Conservation (phyloP, 2,329 filamentous ascomycete species). For the Pseudogymnoascus sp. region DNA sequence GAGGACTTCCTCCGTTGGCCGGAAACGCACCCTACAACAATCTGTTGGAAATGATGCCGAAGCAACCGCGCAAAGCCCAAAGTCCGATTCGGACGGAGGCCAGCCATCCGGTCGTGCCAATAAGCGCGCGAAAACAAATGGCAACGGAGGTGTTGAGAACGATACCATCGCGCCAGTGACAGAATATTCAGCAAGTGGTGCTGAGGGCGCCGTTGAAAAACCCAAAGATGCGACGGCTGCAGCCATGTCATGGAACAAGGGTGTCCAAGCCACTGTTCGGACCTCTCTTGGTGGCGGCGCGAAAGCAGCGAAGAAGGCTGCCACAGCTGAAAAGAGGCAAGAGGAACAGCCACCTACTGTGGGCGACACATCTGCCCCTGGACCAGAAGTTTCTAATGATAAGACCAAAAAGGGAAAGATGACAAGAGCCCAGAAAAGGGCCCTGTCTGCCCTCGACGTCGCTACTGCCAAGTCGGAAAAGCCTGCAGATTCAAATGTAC, state of each 20-base stretch:
- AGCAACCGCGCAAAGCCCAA: neutral
- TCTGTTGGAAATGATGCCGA: neutral
- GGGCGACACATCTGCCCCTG: neutral
- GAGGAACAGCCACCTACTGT: neutral
- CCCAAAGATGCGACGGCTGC: constrained; percentile 15
- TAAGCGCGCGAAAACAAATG: neutral
- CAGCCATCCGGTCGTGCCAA: neutral
- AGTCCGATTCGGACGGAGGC: neutral
- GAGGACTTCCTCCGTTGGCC: constrained; percentile 36
- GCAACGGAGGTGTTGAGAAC: neutral
- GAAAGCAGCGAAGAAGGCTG: constrained; percentile 12
- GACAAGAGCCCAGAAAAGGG: neutral
- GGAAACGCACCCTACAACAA: neutral
- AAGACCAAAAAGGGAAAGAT: neutral
- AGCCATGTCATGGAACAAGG: constrained; percentile 37
- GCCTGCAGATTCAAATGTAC: neutral
- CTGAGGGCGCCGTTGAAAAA: neutral
- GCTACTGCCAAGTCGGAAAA: neutral
- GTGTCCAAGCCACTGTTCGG: constrained; percentile 33
- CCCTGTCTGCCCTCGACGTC: neutral
- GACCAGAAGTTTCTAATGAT: neutral
- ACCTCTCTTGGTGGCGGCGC: constrained; percentile 31
- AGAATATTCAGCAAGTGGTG: neutral
- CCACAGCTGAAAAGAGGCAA: neutral
- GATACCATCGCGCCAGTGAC: neutral